Conservation (phyloP, 768 basidiomycete species). For the Omphalotus guepiniiformis region DNA sequence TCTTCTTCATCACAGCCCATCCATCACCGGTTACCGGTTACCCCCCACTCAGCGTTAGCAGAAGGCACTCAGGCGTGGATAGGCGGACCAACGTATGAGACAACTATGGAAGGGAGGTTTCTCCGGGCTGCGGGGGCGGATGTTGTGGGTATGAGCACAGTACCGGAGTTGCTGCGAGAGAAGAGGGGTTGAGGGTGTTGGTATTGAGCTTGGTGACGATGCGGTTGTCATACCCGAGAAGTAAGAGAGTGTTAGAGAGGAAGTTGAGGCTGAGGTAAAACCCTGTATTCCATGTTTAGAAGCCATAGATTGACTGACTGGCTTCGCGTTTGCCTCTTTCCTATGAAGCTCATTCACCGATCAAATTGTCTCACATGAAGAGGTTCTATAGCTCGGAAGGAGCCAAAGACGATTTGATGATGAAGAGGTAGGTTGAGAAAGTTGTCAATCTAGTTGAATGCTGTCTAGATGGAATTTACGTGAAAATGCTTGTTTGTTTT, state of each 20-base stretch:
- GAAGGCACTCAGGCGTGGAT: conserved; percentile 93
- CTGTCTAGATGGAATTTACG: no score
- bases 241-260: conserved; percentile 66
- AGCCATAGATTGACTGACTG: neutral
- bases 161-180: conserved; percentile 80
- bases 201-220: conserved; percentile 83
- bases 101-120: conserved; percentile 80
- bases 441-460: conserved; percentile 41
- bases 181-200: conserved; percentile 71
- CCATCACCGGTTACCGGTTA: conserved; percentile 49
- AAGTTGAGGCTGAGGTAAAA: conserved; percentile 73
- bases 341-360: conserved; percentile 23
- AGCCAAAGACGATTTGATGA: conserved; percentile 67
- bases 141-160: conserved; percentile 93
- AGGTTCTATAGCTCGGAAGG: conserved; percentile 65
- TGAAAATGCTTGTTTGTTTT: no score
- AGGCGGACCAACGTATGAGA: conserved; percentile 86
- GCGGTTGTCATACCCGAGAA: conserved; percentile 68
- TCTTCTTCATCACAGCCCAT: conserved; percentile 69
- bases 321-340: conserved; percentile 2
- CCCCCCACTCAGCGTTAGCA: conserved; percentile 52
- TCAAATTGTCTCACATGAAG: conserved; percentile 68
- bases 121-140: conserved; percentile 73
- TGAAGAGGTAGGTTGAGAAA: conserved; percentile 65
- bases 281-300: neutral